phyloP scores from a whole-genome alignment of 2,329 filamentous ascomycete species.

The Colletotrichum sp. region DNA sequence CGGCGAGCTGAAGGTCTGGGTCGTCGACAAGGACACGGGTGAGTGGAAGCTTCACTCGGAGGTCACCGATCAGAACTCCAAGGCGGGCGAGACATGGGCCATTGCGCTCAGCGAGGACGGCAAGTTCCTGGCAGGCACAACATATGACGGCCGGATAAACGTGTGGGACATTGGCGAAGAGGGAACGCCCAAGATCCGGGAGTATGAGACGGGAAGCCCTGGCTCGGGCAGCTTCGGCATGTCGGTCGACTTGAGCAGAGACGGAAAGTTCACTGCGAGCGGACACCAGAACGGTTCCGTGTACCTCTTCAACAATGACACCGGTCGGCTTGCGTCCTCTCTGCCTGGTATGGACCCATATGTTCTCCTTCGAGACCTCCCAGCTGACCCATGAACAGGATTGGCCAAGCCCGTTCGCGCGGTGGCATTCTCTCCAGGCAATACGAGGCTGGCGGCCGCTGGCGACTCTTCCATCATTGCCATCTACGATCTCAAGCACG shows the following conservation, averaged over 20 bases:
- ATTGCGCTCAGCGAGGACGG: conserved; percentile 86
- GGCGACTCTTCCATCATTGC: conserved; percentile 90
- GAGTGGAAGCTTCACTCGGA: conserved; percentile 57
- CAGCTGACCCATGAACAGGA: conserved; percentile 51
- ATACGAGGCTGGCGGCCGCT: conserved; percentile 84
- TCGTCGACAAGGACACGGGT: conserved; percentile 58
- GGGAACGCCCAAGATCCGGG: conserved; percentile 69
- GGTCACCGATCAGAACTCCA: conserved; percentile 49
- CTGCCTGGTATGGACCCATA: conserved; percentile 68
- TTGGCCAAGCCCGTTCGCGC: conserved; percentile 86
- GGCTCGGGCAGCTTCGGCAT: conserved; percentile 87
- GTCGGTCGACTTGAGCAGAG: conserved; percentile 78
- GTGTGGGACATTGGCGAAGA: conserved; percentile 76
- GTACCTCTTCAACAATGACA: conserved; percentile 95
- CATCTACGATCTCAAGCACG: conserved; percentile 89
- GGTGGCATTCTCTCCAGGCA: conserved; percentile 86
- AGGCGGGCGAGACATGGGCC: conserved; percentile 83
- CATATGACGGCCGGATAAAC: conserved; percentile 85
- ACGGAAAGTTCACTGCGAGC: conserved; percentile 87
- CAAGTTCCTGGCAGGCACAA: conserved; percentile 83
- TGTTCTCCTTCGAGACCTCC: background rate
- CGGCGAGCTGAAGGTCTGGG: conserved; percentile 88
- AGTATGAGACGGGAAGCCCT: conserved; percentile 79
- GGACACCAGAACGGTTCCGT: conserved; percentile 92
- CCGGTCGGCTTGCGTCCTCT: conserved; percentile 83